phyloP scores from a whole-genome alignment of 148 eudicot species.

The Selenicereus undatus region DNA sequence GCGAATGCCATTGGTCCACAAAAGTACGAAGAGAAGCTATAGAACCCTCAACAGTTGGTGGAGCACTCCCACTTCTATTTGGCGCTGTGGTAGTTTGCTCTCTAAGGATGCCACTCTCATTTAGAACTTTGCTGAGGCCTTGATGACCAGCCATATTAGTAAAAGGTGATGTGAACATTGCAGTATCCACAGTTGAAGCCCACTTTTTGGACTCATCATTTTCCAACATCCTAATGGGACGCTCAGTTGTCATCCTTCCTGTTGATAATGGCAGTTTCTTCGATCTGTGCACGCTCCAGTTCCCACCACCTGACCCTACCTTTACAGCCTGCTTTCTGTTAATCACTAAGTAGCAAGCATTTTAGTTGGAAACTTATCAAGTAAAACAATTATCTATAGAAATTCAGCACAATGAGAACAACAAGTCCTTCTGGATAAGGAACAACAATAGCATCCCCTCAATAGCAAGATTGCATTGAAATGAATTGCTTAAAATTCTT shows the following conservation, averaged over 20 bases:
- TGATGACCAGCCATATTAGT: conserved; percentile 18
- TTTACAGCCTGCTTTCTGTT: background rate
- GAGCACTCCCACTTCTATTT: conserved; percentile 46
- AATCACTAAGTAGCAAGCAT: background rate
- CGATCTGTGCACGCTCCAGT: background rate
- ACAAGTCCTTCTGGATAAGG: background rate
- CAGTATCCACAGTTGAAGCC: conserved; percentile 14
- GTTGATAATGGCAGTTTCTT: conserved; percentile 8
- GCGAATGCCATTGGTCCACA: conserved; percentile 29
- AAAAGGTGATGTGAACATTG: conserved; percentile 22
- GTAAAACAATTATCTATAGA: background rate
- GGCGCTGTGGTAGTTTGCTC: conserved; percentile 25
- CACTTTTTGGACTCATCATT: conserved; percentile 23
- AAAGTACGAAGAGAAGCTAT: conserved; percentile 28
- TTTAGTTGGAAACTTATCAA: background rate
- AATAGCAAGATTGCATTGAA: background rate
- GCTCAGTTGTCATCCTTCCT: conserved; percentile 33
- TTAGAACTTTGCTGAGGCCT: conserved; percentile 14
- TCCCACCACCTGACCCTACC: background rate
- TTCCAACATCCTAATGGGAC: conserved; percentile 34
- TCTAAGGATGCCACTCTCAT: conserved; percentile 18
- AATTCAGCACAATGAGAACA: background rate
- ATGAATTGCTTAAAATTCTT: background rate
- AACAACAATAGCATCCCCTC: background rate
- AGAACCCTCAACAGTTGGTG: conserved; percentile 41